Percentiles rank a stretch among this genome's conserved stretches.
These are phyloP conservation scores for Hygrocybe coccinea DNA, from an alignment of 768 basidiomycete species.

Conservation along the genomic window DNA sequence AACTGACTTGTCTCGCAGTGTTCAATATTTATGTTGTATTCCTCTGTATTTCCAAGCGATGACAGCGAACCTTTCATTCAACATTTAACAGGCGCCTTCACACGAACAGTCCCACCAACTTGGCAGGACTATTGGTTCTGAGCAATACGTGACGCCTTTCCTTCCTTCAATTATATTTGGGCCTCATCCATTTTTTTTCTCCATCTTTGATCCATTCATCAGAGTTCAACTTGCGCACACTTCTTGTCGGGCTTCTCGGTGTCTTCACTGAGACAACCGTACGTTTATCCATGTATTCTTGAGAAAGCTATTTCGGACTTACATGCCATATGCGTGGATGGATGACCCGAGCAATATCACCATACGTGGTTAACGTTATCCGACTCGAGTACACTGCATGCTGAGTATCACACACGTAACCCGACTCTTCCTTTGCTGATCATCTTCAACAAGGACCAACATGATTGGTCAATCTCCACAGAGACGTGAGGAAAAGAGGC, in stretches of 20 bases:
- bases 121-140: slow-evolving; percentile 10
- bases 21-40: not conserved
- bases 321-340: not conserved
- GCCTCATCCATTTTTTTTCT: slow-evolving; percentile 26
- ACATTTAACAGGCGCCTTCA: not conserved
- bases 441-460: too few relatives aligned
- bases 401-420: not conserved
- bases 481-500: too few relatives aligned
- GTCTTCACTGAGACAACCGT: slow-evolving; percentile 1
- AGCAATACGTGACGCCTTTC: slow-evolving; percentile 31
- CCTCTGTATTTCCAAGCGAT: not conserved
- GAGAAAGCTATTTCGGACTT: slow-evolving; percentile 1
- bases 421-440: not conserved
- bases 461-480: not conserved
- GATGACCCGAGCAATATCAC: slow-evolving; percentile 3
- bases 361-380: slow-evolving; percentile 2
- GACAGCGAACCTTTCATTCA: not conserved
- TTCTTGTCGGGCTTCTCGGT: slow-evolving; percentile 1
- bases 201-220: slow-evolving; percentile 5
- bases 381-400: not conserved
- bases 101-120: not conserved
- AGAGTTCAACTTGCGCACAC: slow-evolving; percentile 8
- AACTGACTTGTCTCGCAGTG: not conserved
- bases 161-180: slow-evolving; percentile 21
- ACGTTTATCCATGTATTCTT: slow-evolving; percentile 4